A percentile compares a stretch with the other conserved stretches of the same genome.
Conservation (phyloP, 2,329 filamentous ascomycete genomes). For the Pseudogymnoascus sp. region DNA sequence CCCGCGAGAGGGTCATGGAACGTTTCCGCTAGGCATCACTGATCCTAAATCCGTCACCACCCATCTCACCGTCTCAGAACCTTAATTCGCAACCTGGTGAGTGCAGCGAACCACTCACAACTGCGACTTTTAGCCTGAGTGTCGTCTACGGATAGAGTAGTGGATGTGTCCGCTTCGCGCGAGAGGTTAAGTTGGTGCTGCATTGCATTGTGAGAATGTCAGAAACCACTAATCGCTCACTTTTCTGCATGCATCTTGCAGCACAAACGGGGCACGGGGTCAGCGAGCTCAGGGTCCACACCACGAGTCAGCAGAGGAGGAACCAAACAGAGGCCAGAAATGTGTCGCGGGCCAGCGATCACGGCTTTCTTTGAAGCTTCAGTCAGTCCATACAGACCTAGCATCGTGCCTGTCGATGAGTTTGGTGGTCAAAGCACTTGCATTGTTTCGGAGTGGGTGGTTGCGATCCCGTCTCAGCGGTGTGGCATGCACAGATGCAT, state of each 20-base stretch:
- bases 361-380: background rate
- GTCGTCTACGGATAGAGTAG: background rate
- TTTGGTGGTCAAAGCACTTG: conserved; percentile 1
- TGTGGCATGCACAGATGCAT: background rate
- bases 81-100: background rate
- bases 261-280: background rate
- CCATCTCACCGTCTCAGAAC: background rate
- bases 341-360: background rate
- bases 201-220: background rate
- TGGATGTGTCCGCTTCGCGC: background rate
- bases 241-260: background rate
- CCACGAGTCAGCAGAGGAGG: background rate
- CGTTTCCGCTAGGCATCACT: conserved; percentile 1
- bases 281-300: background rate
- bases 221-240: background rate
- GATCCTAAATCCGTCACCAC: background rate
- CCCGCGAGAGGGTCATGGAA: background rate
- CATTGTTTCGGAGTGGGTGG: background rate
- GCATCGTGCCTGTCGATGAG: background rate
- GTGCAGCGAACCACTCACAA: background rate
- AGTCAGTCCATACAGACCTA: background rate
- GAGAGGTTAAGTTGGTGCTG: background rate
- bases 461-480: background rate
- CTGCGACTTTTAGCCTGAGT: background rate
- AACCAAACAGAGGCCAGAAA: background rate